phyloP scores from a whole-genome alignment of 805 yeast genomes.

The Myxozyma geophila region DNA sequence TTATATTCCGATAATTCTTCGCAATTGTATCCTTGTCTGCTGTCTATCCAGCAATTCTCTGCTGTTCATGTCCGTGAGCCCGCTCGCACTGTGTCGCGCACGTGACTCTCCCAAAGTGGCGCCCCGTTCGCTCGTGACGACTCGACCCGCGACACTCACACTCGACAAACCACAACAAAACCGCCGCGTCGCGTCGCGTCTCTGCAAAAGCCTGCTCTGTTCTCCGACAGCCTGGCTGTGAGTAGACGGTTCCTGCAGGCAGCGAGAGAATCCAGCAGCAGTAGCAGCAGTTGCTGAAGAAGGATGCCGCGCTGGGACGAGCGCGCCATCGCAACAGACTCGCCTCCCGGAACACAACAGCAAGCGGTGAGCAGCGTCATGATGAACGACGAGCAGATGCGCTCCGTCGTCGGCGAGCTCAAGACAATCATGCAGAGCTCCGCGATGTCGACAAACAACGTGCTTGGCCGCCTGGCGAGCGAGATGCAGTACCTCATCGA shows the following conservation, averaged over 20 bases:
- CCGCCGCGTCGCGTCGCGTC: conserved; percentile 21
- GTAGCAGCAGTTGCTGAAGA: not conserved
- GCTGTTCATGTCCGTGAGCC: too few species aligned
- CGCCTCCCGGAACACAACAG: conserved; percentile 10
- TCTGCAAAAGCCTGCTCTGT: not conserved
- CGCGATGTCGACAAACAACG: conserved; percentile 17
- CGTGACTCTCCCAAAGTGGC: not conserved
- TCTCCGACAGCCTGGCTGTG: not conserved
- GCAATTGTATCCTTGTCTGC: not conserved
- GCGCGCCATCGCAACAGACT: conserved; percentile 19
- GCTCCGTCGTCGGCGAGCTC: conserved; percentile 16
- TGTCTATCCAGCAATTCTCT: too few species aligned
- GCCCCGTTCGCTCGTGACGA: conserved; percentile 1
- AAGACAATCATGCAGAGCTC: conserved; percentile 19
- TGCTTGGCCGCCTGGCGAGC: conserved; percentile 13
- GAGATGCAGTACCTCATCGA: conserved; percentile 25
- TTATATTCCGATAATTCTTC: not conserved
- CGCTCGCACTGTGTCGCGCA: conserved; percentile 2
- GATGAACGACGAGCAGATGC: conserved; percentile 28
- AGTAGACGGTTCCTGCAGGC: not conserved
- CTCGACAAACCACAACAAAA: conserved; percentile 3
- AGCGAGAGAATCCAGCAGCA: not conserved
- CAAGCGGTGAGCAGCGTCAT: conserved; percentile 7
- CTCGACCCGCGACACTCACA: conserved; percentile 5
- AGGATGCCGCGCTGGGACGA: conserved; percentile 32